Base-by-base conservation (phyloP, 495 filamentous ascomycete species). In the Pseudevernia furfuracea region DNA sequence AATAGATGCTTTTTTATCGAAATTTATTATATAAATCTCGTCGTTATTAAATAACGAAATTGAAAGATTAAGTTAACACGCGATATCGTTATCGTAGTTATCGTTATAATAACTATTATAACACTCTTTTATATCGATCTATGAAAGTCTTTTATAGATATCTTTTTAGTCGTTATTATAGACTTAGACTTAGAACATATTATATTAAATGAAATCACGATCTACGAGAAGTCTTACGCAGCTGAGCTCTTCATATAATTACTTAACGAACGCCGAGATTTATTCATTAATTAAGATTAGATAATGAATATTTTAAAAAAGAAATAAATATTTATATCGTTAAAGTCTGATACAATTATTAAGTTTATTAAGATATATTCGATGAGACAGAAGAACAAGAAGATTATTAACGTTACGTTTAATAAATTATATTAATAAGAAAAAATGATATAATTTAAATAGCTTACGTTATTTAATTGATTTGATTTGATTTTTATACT, bases 361-460 rank as follows among this genome's bases (percentile, higher is more conserved):
- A 60, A 44, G 34, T 52, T 14, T 30, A 34, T 2, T 49, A 52
- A 36, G 7, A 37, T 61, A 34, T 65, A 52, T 11, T 25, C 28
- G 23, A 60, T 65, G 53, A 19, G 10, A 60, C 37, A 37, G 10
- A 55, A 65, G 11, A 30, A 66, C 21, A 37, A 53, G 9, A 59
- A 69, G 43, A 15, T 70, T 14, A 59, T 68, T 37, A 55, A 68
- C 60, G 37, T 62, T 58, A 61, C 38, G 12, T 65, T 66, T 63
- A 41, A 67, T 58, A 59, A 67, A 37, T 21, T 69, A 41, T 61
- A 69, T 53, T 23, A 66, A 36, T 58, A 66, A 58, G n/a, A 36
- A n/a, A 61, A 63, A 34, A 52, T 69, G 43, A 38, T 19, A 32
- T 63, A 39, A 39, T 23, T 39, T 17, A 60, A 0, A 28, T 25